Evolutionary conservation across 2,329 filamentous ascomycete species (phyloP).

Genomic region (Fusarium secorum): DNA sequence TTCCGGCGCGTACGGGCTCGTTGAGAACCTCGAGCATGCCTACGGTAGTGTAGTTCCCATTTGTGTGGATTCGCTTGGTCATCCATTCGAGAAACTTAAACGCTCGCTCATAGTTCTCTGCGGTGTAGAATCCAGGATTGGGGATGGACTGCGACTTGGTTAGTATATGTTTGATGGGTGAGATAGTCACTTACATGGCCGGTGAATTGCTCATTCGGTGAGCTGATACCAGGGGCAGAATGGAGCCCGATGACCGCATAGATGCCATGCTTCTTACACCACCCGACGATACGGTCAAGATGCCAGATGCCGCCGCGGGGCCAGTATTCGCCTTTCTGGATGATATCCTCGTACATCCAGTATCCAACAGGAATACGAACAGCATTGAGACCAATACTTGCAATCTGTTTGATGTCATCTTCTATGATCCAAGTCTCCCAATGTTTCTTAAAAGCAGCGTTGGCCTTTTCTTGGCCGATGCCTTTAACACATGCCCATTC

Average conservation of each 20-base stretch:
- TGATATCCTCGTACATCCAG: conserved; percentile 40
- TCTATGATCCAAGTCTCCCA: conserved; percentile 39
- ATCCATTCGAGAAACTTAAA: conserved; percentile 63
- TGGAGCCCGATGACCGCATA: conserved; percentile 42
- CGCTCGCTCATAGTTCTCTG: conserved; percentile 64
- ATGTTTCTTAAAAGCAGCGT: conserved; percentile 37
- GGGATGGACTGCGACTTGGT: not conserved
- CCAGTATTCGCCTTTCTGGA: conserved; percentile 31
- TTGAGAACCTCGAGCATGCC: conserved; percentile 68
- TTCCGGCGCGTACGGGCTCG: conserved; percentile 55
- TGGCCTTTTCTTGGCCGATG: conserved; percentile 36
- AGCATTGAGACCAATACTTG: conserved; percentile 35
- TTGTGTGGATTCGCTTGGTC: conserved; percentile 59
- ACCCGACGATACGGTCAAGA: conserved; percentile 40
- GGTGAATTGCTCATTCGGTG: conserved; percentile 38
- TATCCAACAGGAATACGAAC: conserved; percentile 42
- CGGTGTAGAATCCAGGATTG: conserved; percentile 61
- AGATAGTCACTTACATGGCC: conserved; percentile 30
- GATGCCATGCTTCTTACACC: conserved; percentile 35
- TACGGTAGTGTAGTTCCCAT: conserved; percentile 60
- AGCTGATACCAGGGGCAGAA: conserved; percentile 34
- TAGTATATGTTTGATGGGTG: accelerated
- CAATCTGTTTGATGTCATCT: conserved; percentile 37
- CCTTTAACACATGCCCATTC: conserved; percentile 40
- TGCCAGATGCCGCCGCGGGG: conserved; percentile 37